A percentile compares a stretch with the other conserved stretches of the same genome.
Evolutionary conservation across 257 asterid species (phyloP).

Genomic region (Nicotiana paniculata): DNA sequence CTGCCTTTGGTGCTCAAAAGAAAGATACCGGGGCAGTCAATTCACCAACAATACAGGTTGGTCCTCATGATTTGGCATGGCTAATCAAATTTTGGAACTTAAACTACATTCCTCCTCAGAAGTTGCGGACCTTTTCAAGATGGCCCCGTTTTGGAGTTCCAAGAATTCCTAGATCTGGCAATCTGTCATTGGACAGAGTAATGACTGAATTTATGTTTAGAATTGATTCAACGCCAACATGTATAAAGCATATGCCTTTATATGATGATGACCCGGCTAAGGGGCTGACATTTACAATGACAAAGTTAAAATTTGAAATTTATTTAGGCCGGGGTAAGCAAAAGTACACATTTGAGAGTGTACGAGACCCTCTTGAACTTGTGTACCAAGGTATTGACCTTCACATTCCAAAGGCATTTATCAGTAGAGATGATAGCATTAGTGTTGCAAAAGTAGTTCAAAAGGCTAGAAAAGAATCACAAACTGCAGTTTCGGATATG

Average conservation of each 20-base stretch:
- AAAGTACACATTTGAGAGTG: conserved; percentile 76
- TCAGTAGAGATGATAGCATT: conserved; percentile 61
- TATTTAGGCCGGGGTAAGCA: conserved; percentile 81
- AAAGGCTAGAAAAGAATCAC: conserved; percentile 61
- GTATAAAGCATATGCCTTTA: conserved; percentile 75
- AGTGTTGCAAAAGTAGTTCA: conserved; percentile 73
- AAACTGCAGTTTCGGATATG: conserved; percentile 59
- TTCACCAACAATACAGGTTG: conserved; percentile 72
- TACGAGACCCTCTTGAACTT: conserved; percentile 85
- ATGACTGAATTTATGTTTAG: conserved; percentile 99
- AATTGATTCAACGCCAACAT: conserved; percentile 80
- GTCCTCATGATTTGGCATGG: conserved; percentile 99
- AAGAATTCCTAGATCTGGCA: conserved; percentile 90
- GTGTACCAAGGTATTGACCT: conserved; percentile 97
- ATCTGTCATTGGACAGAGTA: conserved; percentile 87
- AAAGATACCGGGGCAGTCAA: conserved; percentile 35
- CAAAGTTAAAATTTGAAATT: conserved; percentile 72
- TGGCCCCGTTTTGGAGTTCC: conserved; percentile 99
- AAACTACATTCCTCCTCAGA: conserved; percentile 86
- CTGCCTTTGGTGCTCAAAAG: conserved; percentile 32
- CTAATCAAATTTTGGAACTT: conserved; percentile 81
- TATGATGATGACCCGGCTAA: conserved; percentile 95
- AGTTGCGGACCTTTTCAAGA: conserved; percentile 83
- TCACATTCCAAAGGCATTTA: conserved; percentile 79
- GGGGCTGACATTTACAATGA: conserved; percentile 78